Evolutionary conservation across 2,329 filamentous ascomycete genomes (phyloP).

Genomic region (Arthroderma uncinatum): DNA sequence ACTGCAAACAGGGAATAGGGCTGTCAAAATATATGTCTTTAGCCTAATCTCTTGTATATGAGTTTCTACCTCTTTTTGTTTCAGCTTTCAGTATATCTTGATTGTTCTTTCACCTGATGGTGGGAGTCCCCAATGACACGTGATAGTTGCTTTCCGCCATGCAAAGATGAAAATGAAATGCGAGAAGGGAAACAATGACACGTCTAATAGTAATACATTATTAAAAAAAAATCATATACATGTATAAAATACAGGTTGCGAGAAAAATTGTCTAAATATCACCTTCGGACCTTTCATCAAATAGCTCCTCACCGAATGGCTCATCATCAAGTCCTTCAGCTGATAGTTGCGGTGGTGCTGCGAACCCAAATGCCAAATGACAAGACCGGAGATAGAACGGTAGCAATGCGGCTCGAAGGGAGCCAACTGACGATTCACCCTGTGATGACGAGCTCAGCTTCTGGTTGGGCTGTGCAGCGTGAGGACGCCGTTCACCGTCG

Average conservation of each 20-base stretch:
- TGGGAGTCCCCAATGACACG: not conserved
- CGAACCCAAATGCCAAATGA: constrained; percentile 29
- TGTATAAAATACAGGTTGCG: too few relatives aligned
- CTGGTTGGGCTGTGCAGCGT: not conserved
- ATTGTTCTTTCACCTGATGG: not conserved
- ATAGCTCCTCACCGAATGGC: not conserved
- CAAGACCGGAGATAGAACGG: constrained; percentile 30
- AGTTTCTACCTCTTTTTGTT: not conserved
- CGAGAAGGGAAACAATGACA: not conserved
- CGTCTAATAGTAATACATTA: not conserved
- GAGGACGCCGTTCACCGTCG: constrained; percentile 10
- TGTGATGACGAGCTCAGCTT: not conserved
- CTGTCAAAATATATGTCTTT: not conserved
- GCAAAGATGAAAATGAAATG: not conserved
- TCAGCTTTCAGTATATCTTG: not conserved
- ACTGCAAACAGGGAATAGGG: not conserved
- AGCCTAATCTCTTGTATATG: too few relatives aligned
- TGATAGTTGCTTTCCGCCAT: too few relatives aligned
- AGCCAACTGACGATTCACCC: not conserved
- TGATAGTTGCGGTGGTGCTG: constrained; percentile 10
- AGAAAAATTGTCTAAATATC: not conserved
- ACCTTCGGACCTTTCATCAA: not conserved
- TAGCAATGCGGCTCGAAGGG: constrained; percentile 22
- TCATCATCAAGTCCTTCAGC: not conserved
- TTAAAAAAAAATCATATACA: not conserved